A percentile compares a stretch with the other conserved stretches of the same genome.
These are phyloP conservation scores for Penicillium pulvis DNA, from an alignment of 495 filamentous ascomycete species.

Conservation along the genomic window DNA sequence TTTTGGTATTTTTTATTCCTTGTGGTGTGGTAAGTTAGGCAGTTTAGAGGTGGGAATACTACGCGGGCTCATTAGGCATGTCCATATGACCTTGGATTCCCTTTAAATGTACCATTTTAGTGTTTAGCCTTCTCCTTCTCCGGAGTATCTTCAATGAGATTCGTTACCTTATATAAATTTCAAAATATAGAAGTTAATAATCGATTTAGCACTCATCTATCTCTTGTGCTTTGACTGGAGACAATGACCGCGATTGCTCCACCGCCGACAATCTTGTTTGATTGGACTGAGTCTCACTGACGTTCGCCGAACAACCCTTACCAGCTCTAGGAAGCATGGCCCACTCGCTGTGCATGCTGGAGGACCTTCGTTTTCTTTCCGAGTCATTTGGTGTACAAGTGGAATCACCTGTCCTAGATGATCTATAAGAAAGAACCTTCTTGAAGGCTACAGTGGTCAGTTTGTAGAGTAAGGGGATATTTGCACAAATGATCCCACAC, in stretches of 20 bases:
- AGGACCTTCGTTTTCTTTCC: background rate
- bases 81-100: no score
- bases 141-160: no score
- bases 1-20: constrained; percentile 11
- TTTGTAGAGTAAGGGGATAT: constrained; percentile 32
- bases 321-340: background rate
- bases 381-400: background rate
- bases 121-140: no score
- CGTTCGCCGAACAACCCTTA: background rate
- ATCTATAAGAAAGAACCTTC: background rate
- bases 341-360: background rate
- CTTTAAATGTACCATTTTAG: no score
- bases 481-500: constrained; percentile 47
- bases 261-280: background rate
- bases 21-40: no score
- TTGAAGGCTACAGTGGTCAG: background rate
- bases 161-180: background rate
- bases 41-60: no score
- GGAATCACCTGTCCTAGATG: background rate
- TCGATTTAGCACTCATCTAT: background rate
- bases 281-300: background rate
- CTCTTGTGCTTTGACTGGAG: background rate
- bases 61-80: no score
- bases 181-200: background rate
- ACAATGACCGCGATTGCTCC: background rate